Base-by-base conservation (phyloP, 345 rosid species). In the Eucalyptus paniculata region DNA sequence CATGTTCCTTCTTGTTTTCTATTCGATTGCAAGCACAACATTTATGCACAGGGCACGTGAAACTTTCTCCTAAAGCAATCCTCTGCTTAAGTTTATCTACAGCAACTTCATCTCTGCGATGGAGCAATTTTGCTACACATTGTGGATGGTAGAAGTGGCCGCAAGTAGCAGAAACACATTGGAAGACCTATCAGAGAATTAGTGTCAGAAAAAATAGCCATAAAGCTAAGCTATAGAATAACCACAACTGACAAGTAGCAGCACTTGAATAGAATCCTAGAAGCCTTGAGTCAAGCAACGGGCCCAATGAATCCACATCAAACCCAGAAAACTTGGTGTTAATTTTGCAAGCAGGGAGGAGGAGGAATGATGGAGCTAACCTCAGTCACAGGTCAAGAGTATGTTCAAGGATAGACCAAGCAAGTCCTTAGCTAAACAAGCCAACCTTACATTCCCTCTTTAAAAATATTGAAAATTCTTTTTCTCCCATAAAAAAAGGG, bases 81-180 rank as follows among this genome's bases (percentile, higher is more conserved):
- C 91, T 96, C 91, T 92, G 88, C 91, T 90, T 94, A 89, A 94
- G 94, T 87, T 91, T 94, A 89, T 93, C 94, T 50, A 92, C 95
- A 91, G 97, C 95, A 92, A 83, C 93, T 90, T 92, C 91, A 93
- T 93, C 94, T 88, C 90, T 95, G 56, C 86, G 88, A 86, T 90
- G 91, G 86, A 96, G 93, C 91, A 92, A 92, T 90, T 90, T 95
- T 88, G 97, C 94, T 86, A 97, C 94, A 90, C 99, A 98, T 19
- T 50, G 90, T 47, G 99, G 96, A 90, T 98, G 99, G 93, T 98
- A 98, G 91, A 95, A 98, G 90, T 92, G 92, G 88, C 99, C 97
- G 69, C 99, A 98, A 50, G 98, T 97, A 69, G 98, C 99, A 92
- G 94, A 94, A 89, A 93, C 95, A 87, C 99, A 98, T 53, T 90